Evolutionary conservation across 73 alveolate species (phyloP).

Genomic region (Paramecium pentaurelia): DNA sequence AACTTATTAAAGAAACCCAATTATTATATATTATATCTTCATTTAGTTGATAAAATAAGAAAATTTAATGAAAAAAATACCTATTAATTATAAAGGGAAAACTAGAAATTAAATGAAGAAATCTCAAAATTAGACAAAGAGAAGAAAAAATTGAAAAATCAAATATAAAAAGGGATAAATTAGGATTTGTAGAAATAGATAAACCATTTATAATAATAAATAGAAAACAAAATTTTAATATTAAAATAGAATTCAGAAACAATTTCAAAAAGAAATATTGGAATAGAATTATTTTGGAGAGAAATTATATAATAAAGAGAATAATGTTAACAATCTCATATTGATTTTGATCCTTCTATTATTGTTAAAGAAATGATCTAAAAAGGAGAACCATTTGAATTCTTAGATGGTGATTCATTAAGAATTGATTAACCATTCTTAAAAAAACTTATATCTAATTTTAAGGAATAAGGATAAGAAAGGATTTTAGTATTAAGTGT

Average conservation of each 20-base stretch:
- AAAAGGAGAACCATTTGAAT: slow-evolving; percentile 63
- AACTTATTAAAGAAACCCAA: neutral
- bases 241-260: neutral
- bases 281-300: slow-evolving; percentile 50
- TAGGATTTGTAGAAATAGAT: neutral
- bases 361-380: neutral
- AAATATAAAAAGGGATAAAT: neutral
- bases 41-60: neutral
- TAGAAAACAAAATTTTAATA: neutral
- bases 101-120: neutral
- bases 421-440: slow-evolving; percentile 25
- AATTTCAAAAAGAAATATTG: neutral
- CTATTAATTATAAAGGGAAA: neutral
- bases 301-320: neutral
- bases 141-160: neutral
- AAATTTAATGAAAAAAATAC: neutral
- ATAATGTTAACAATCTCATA: neutral
- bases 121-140: neutral
- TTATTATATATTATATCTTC: neutral
- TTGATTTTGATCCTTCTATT: neutral
- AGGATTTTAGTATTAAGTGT: slow-evolving; percentile 39
- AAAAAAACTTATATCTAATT: neutral
- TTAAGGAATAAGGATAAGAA: neutral
- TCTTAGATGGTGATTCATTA: slow-evolving; percentile 61
- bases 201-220: neutral